Evolutionary conservation across 2,329 filamentous ascomycete species (phyloP), one percentile per base, ranked within the genome.

Genomic region (Paraconiothyrium sp.): DNA sequence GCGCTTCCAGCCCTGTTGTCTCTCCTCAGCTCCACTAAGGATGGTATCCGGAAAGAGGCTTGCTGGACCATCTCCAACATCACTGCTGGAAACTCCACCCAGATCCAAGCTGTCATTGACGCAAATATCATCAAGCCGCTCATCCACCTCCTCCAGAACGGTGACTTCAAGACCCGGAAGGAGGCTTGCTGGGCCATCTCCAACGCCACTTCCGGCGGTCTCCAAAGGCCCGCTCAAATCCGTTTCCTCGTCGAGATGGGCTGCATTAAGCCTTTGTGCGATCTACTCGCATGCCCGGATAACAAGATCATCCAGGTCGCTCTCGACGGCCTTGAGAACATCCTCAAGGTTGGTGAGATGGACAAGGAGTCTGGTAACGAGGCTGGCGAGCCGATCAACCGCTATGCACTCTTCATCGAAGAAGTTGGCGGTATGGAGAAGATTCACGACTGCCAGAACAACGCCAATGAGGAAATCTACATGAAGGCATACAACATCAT

Each of bases 401-500:
- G 92, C 68, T 99, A 97, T 76, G 95, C 95, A 50, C 88, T 99
- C 67, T 98, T 97, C 83, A 99, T 99, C 70, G 95, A 99, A 83
- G 95, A 99, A 82, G 97, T 94, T 71, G 93, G 93, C 76, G 95
- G 95, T 69, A 99, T 99, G 95, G 95, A 98, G 85, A 98, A 98
- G 90, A 98, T 99, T 72, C 95, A 99, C 83, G 94, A 98, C 73
- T 98, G 95, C 88, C 95, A 99, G 86, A 97, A 96, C 85, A 99
- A 99, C 76, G 94, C 94, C 84, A 99, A 99, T 83, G 95, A 99
- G 84, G 95, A 99, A 83, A 99, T 99, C 73, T 99, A 99, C 87
- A 98, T 99, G 94, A 99, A 99, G 89, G 95, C 95, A 0, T 99
- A 98, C 87, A 98, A 97, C 87, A 99, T 99, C 82, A 99, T 99